Evolutionary conservation across 1,139 yeast species (phyloP), one percentile per base, ranked within the genome.

Genomic region (Sugiyamaella castrensis): DNA sequence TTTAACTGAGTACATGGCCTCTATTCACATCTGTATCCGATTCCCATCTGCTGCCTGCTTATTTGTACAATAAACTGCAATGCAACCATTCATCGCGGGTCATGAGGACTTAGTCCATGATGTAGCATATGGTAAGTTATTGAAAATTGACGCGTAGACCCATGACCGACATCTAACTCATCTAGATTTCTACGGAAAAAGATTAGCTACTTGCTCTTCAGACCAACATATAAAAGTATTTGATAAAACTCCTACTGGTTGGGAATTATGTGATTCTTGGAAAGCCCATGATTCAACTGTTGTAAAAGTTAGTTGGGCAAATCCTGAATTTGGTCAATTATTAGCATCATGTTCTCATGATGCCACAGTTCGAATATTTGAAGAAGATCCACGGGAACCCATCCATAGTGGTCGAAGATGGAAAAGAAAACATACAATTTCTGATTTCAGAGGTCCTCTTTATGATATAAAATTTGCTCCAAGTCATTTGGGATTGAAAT

Each of bases 391-490:
- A 3, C 89, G 85, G 55, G 95, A 87, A 64, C 74, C 81, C 30
- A 80, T 76, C 50, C 83, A 84, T 12, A 78, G 84, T 7, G 96
- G 95, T 1, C 75, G 87, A 58, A 76, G 96, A 54, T 91, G 98
- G 98, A 74, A 75, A 50, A 77, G 76, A 55, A 68, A 87, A 48
- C 82, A 87, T 26, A 84, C 91, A 0, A 69, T 91, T 53, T 84
- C 91, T 24, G 97, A 91, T 63, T 81, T 91, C 41, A 82, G 78
- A 59, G 97, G 96, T 1, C 96, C 98, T 1, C 73, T 92, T 15
- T 89, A 91, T 65, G 95, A 87, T 64, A 85, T 89, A 13, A 81
- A 82, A 44, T 92, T 92, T 74, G 94, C 96, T 2, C 97, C 98
- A 4, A 75, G 82, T 33, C 95, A 87, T 63, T 66, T 85, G 43